Evolutionary conservation across 2,329 filamentous ascomycete species (phyloP).

Genomic region (Exophiala phaeomuriformis): DNA sequence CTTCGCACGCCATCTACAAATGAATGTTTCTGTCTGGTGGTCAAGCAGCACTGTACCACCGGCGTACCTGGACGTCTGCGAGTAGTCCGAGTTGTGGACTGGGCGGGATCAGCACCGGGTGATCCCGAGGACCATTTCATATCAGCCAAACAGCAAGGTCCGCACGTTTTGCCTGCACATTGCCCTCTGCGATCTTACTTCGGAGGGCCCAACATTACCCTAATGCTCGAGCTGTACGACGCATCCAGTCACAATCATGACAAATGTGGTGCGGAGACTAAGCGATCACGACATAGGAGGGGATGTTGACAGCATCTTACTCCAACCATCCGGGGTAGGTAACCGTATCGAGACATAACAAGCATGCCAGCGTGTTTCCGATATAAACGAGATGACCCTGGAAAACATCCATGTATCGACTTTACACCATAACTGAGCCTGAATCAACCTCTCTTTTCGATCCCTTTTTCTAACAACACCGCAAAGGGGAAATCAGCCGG

Average conservation of each 20-base stretch:
- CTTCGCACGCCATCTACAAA: too few relatives aligned
- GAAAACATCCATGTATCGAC: neutral
- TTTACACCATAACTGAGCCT: neutral
- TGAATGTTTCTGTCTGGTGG: too few relatives aligned
- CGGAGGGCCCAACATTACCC: too few relatives aligned
- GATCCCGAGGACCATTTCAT: too few relatives aligned
- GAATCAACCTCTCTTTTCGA: neutral
- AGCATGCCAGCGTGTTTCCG: neutral
- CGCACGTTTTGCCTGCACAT: too few relatives aligned
- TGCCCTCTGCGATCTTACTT: too few relatives aligned
- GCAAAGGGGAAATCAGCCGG: neutral
- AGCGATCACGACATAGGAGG: conserved; percentile 13
- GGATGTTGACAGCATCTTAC: conserved; percentile 3
- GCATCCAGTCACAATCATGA: neutral
- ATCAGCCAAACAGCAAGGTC: too few relatives aligned
- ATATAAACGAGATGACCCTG: neutral
- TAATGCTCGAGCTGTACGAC: neutral
- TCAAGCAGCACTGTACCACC: too few relatives aligned
- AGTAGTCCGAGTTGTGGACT: too few relatives aligned
- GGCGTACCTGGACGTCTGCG: too few relatives aligned
- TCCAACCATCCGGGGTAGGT: neutral
- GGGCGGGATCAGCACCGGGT: too few relatives aligned
- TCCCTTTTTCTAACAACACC: neutral
- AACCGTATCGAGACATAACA: conserved; percentile 2
- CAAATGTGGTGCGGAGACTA: conserved; percentile 1